These are phyloP conservation scores for Fusarium sp. DNA, from an alignment of 2,329 filamentous ascomycete species.

Conservation along the genomic window DNA sequence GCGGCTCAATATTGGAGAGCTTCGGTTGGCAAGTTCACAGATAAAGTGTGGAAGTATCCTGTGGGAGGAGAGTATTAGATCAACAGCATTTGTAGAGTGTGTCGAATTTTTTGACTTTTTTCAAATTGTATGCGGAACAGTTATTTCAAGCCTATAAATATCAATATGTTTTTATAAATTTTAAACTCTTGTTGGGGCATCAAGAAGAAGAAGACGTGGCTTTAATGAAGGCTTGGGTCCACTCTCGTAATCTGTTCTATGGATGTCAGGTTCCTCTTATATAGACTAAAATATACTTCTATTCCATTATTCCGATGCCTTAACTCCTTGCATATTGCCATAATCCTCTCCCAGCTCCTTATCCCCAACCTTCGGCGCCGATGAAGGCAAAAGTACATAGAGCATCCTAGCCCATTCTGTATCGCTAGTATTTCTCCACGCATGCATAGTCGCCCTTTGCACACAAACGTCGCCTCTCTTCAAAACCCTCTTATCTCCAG, in stretches of 20 bases:
- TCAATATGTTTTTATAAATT: too few relatives aligned
- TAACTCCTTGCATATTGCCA: conserved; percentile 47
- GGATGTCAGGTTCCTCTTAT: too few relatives aligned
- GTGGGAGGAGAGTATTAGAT: conserved; percentile 33
- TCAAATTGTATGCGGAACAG: not conserved
- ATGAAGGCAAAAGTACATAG: conserved; percentile 54
- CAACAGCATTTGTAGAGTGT: accelerated
- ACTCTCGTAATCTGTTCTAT: too few relatives aligned
- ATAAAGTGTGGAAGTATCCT: conserved; percentile 31
- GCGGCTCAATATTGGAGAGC: conserved; percentile 36
- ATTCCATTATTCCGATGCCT: conserved; percentile 36
- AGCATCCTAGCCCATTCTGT: conserved; percentile 63
- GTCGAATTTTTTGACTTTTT: accelerated
- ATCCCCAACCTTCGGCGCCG: conserved; percentile 17
- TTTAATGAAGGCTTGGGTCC: too few relatives aligned
- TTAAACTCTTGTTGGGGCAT: too few relatives aligned
- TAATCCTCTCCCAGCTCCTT: conserved; percentile 54
- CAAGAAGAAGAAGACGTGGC: too few relatives aligned
- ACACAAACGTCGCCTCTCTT: conserved; percentile 67
- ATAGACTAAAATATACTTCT: not conserved
- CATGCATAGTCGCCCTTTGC: conserved; percentile 70
- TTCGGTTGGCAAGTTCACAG: conserved; percentile 28
- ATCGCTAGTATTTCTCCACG: conserved; percentile 64
- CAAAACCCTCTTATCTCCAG: conserved; percentile 62
- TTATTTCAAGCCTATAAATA: too few relatives aligned